Evolutionary conservation across 495 filamentous ascomycete species (phyloP).

Genomic region (Podospora pseudoanserina): DNA sequence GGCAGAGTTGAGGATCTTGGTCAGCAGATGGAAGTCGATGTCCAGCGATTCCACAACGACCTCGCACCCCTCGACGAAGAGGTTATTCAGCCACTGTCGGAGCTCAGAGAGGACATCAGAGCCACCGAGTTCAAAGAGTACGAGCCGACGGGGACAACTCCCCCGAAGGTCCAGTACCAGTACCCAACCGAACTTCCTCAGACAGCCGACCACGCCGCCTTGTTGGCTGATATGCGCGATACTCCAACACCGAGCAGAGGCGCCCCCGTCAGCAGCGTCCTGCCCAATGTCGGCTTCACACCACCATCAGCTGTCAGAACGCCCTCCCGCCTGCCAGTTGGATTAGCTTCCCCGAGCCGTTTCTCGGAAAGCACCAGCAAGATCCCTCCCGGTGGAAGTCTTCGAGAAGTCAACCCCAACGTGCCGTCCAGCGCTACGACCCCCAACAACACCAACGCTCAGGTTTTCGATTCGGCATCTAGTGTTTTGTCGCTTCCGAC

Average conservation of each 20-base stretch:
- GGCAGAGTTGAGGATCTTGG: slow-evolving; percentile 60
- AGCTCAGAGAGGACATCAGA: slow-evolving; percentile 63
- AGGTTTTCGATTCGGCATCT: slow-evolving; percentile 29
- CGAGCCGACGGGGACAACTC: slow-evolving; percentile 77
- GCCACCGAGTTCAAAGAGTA: slow-evolving; percentile 69
- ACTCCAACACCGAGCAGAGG: slow-evolving; percentile 25
- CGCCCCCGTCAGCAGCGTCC: slow-evolving; percentile 23
- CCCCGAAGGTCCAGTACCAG: slow-evolving; percentile 69
- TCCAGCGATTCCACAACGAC: slow-evolving; percentile 48
- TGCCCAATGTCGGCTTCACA: slow-evolving; percentile 36
- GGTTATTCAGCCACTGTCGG: slow-evolving; percentile 63
- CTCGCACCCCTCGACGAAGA: slow-evolving; percentile 57
- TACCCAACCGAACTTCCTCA: slow-evolving; percentile 73
- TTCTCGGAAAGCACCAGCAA: neutral
- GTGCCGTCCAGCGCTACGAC: neutral
- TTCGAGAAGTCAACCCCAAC: slow-evolving; percentile 48
- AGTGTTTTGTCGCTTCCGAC: slow-evolving; percentile 27
- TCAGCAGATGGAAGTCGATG: slow-evolving; percentile 56
- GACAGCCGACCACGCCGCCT: slow-evolving; percentile 65
- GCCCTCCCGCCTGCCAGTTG: neutral
- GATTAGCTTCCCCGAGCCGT: neutral
- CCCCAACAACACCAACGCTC: neutral
- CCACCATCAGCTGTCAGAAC: neutral
- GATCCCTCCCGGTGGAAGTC: slow-evolving; percentile 19
- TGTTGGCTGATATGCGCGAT: slow-evolving; percentile 57